These are phyloP conservation scores for Neoconidiobolus thromboides DNA, from an alignment of 371 early-diverging fungal species.

Conservation along the genomic window DNA sequence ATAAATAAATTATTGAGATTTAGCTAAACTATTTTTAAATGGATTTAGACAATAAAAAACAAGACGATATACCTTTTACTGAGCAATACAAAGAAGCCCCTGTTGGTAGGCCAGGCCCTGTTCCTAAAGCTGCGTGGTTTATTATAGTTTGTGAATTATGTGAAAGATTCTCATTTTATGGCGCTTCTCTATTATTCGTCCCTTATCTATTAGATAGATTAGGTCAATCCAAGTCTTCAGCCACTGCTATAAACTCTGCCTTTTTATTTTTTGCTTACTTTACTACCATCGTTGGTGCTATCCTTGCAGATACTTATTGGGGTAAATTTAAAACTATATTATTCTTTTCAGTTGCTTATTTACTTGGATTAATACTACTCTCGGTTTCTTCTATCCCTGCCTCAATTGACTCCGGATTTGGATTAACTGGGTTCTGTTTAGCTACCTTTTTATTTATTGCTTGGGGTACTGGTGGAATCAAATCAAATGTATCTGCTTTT, in stretches of 20 bases:
- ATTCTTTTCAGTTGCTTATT: conserved; percentile 37
- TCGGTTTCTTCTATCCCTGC: conserved; percentile 33
- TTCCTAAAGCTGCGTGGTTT: conserved; percentile 28
- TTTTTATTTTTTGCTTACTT: conserved; percentile 69
- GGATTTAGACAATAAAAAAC: too few relatives aligned
- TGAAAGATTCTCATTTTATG: conserved; percentile 62
- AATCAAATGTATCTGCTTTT: conserved; percentile 49
- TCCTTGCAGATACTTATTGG: conserved; percentile 56
- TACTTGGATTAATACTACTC: conserved; percentile 40
- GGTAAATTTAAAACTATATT: conserved; percentile 69
- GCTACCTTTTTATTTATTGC: conserved; percentile 48
- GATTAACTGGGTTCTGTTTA: conserved; percentile 41
- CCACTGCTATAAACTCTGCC: conserved; percentile 45
- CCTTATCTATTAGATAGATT: conserved; percentile 31
- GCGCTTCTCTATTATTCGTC: conserved; percentile 41
- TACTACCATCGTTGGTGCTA: conserved; percentile 57
- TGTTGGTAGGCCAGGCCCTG: conserved; percentile 14
- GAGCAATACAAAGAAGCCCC: background rate
- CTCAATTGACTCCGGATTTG: conserved; percentile 26
- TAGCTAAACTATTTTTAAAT: too few relatives aligned
- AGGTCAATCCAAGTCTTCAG: conserved; percentile 26
- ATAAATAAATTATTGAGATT: too few relatives aligned
- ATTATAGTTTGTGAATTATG: conserved; percentile 31
- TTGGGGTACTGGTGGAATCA: conserved; percentile 79
- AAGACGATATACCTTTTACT: too few relatives aligned